Evolutionary conservation across 176 grass and related monocot genomes (phyloP), one percentile per base, ranked within the genome.

Genomic region (Avena atlantica): DNA sequence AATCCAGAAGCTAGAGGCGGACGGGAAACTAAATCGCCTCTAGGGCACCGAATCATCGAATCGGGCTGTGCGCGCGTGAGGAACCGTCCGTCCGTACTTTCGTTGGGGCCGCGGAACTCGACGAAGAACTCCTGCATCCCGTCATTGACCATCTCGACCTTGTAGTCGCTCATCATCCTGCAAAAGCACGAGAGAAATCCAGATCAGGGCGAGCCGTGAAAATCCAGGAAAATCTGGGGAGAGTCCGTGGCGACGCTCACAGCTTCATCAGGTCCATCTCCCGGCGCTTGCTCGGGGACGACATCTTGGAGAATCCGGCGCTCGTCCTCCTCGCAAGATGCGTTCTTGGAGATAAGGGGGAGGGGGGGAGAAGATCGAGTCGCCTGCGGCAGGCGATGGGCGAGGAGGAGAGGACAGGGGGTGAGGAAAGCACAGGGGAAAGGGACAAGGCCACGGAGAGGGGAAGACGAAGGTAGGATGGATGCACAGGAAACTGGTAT

Each of bases 191-290:
- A 25, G 2, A 49, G 75, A 7, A 7, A 88, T 48, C 13, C 72
- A 50, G 83, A 86, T 78, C 70, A 82, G 48, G n/a, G 42, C 4
- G 4, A 62, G 14, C 66, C 76, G 63, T 23, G 21, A 15, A 70
- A 72, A 84, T 44, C 64, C 63, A 47, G 20, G 55, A 84, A 62
- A 84, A 12, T 29, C 40, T 37, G 40, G n/a, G 29, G 63, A 42
- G 40, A 37, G 25, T 68, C 51, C 12, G 36, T 70, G 56, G 40
- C 40, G 40, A 81, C 49, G 74, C 87, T 92, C 61, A 98, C 96
- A 98, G 88, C 92, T 98, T 98, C 96, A 98, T 98, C 34, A 98
- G 90, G 86, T 98, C 96, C 96, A 98, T 98, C 89, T 98, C 96
- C 67, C 96, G 93, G 81, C 96, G 96, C 85, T 98, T 98, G 96